These are phyloP conservation scores for Annona cherimola DNA, from an alignment of 164 flowering plant genomes.

Conservation along the genomic window DNA sequence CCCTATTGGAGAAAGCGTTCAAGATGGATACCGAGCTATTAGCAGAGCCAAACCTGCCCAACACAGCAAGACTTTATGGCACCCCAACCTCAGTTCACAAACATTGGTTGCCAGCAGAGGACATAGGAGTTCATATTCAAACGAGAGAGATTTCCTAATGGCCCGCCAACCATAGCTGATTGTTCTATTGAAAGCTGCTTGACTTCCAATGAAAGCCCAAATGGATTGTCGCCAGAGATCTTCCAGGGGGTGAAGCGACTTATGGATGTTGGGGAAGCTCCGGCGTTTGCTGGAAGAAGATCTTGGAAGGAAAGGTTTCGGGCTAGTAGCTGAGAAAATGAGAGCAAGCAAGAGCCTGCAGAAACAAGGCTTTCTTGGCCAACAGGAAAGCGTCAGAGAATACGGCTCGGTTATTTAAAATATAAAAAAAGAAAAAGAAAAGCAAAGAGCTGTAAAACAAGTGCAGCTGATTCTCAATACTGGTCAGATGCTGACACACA, in stretches of 20 bases:
- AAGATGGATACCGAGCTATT: conserved; percentile 55
- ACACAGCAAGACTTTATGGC: conserved; percentile 6
- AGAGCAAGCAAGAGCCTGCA: no score
- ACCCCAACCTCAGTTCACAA: conserved; percentile 21
- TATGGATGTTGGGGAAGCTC: no score
- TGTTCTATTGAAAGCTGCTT: conserved; percentile 62
- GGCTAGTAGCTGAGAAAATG: no score
- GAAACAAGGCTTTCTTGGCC: no score
- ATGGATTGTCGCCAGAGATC: conserved; percentile 13
- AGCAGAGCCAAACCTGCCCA: conserved; percentile 13
- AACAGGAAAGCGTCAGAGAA: no score
- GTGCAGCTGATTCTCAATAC: no score
- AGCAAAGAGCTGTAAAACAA: no score
- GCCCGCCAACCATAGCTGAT: conserved; percentile 31
- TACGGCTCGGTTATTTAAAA: no score
- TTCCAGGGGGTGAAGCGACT: conserved; percentile 1
- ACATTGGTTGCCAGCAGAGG: conserved; percentile 11
- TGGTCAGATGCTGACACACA: no score
- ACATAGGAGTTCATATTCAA: conserved; percentile 15
- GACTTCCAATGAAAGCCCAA: conserved; percentile 49
- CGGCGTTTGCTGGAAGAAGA: no score
- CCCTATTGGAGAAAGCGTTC: conserved; percentile 61
- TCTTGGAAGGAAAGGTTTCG: no score
- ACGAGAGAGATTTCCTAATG: conserved; percentile 19
- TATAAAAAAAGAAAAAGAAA: no score